Percentiles rank a stretch among this genome's conserved stretches.
Evolutionary conservation across 2,329 filamentous ascomycete species (phyloP).

Genomic region (Fusarium hostae): DNA sequence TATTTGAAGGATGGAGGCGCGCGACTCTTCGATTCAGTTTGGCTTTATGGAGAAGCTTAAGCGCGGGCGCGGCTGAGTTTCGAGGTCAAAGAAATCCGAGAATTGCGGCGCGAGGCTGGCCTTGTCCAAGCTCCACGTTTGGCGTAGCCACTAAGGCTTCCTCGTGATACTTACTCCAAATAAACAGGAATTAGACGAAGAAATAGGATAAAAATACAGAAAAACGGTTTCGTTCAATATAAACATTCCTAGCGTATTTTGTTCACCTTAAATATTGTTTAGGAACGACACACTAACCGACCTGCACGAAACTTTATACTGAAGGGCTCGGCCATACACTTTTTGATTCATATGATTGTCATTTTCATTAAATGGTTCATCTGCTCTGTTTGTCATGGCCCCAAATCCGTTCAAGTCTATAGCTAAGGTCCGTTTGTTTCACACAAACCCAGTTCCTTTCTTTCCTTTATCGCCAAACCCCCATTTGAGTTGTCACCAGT

Average conservation of each 20-base stretch:
- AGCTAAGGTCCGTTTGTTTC: constrained; percentile 22
- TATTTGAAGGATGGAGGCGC: neutral
- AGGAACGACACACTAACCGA: neutral
- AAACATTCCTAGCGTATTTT: neutral
- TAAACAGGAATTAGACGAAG: neutral
- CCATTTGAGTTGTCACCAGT: constrained; percentile 25
- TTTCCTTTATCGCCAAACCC: constrained; percentile 32
- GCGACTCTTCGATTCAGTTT: constrained; percentile 10
- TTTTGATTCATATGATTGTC: constrained; percentile 25
- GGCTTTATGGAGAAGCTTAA: constrained; percentile 32
- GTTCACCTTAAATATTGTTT: neutral
- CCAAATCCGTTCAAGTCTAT: constrained; percentile 42
- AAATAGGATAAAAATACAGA: neutral
- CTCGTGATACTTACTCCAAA: neutral
- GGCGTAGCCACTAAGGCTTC: neutral
- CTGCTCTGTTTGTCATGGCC: constrained; percentile 29
- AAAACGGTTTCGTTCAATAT: neutral
- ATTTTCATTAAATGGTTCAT: constrained; percentile 45
- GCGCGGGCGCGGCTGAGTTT: constrained; percentile 37
- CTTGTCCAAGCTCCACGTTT: constrained; percentile 30
- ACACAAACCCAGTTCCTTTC: constrained; percentile 9
- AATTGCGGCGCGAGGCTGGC: constrained; percentile 43
- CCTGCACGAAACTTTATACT: neutral
- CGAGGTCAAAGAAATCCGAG: constrained; percentile 35
- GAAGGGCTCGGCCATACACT: neutral